Conservation (phyloP, 768 basidiomycete species). For the Galerina marginata region DNA sequence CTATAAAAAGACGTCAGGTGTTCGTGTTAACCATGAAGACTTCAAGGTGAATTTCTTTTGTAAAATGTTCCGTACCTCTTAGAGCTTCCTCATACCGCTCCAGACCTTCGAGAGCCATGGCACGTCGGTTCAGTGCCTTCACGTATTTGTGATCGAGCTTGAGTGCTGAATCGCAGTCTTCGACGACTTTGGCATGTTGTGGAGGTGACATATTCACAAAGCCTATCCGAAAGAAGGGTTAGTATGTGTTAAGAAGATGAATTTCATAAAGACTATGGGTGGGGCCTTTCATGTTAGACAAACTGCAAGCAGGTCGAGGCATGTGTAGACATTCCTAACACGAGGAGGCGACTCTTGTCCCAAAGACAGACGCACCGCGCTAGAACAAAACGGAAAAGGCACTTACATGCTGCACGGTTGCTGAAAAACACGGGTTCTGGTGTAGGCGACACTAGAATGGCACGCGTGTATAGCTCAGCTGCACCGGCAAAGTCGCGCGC, state of each 20-base stretch:
- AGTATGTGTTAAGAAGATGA: neutral
- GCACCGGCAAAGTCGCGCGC: constrained; percentile 63
- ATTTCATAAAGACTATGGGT: too few relatives aligned
- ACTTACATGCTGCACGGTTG: constrained; percentile 94
- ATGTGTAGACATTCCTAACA: too few relatives aligned
- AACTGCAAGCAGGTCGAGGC: too few relatives aligned
- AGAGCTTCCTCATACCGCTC: constrained; percentile 77
- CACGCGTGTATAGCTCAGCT: constrained; percentile 71
- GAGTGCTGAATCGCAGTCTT: constrained; percentile 90
- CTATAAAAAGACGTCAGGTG: constrained; percentile 40
- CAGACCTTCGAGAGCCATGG: constrained; percentile 81
- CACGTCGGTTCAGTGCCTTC: constrained; percentile 91
- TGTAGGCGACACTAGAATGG: constrained; percentile 75
- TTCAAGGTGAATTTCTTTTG: neutral
- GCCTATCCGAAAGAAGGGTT: constrained; percentile 47
- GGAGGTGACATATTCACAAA: constrained; percentile 92
- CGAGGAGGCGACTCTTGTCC: too few relatives aligned
- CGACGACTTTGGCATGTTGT: constrained; percentile 79
- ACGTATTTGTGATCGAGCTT: constrained; percentile 84
- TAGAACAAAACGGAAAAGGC: neutral
- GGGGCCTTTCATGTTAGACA: too few relatives aligned
- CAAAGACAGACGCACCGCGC: neutral
- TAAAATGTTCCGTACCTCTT: constrained; percentile 56
- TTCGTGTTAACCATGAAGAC: neutral
- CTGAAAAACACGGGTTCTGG: constrained; percentile 94